A percentile compares a stretch with the other conserved stretches of the same genome.
Conservation (phyloP, 2,329 filamentous ascomycete species). For the Aspergillus melleus region DNA sequence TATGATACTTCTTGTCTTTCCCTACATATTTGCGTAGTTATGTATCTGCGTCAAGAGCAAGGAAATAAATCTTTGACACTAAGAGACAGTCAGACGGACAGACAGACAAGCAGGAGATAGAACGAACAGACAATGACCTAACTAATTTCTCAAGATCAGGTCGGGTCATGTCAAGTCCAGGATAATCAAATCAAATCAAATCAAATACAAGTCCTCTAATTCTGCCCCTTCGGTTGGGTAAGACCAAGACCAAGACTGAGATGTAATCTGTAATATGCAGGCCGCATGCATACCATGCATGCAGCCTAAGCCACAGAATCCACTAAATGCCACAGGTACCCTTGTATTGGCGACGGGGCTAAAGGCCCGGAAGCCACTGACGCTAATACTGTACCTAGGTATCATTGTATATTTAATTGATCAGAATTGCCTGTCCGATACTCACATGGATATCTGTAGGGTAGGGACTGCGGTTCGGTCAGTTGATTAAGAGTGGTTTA, state of each 20-base stretch:
- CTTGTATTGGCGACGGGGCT: background rate
- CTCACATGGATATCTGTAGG: no score
- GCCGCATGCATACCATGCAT: conserved; percentile 3
- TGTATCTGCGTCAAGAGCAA: background rate
- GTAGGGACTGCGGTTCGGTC: no score
- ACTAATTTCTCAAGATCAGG: no score
- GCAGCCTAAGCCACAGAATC: conserved; percentile 4
- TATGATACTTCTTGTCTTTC: no score
- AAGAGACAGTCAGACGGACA: no score
- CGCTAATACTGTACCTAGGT: background rate
- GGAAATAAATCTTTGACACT: no score
- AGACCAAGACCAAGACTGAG: background rate
- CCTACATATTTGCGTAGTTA: background rate
- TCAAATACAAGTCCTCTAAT: background rate
- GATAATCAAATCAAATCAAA: no score
- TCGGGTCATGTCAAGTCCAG: no score
- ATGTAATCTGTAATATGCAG: conserved; percentile 1
- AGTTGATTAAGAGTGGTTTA: no score
- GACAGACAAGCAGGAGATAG: background rate
- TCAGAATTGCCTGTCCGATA: no score
- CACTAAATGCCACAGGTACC: background rate
- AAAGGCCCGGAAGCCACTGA: background rate
- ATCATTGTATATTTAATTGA: no score
- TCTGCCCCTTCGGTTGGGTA: background rate
- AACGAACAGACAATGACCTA: background rate